Evolutionary conservation across 2,329 filamentous ascomycete genomes (phyloP).

Genomic region (Paracamarosporium sp.): DNA sequence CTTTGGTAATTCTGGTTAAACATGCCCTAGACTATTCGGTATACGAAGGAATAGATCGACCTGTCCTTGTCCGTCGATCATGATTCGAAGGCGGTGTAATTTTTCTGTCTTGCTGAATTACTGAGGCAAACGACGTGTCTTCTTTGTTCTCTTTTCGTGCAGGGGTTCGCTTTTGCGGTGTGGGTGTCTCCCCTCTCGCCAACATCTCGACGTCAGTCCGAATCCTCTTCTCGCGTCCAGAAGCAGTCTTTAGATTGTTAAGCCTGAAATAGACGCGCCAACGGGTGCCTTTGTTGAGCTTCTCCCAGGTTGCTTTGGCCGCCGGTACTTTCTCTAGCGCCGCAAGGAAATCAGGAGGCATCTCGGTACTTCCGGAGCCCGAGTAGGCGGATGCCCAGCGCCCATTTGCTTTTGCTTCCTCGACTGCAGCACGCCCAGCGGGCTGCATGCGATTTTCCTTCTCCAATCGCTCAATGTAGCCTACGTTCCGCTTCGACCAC

Average conservation of each 20-base stretch:
- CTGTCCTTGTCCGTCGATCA: background rate
- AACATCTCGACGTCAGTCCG: background rate
- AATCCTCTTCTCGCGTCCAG: background rate
- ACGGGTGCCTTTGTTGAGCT: slow-evolving; percentile 51
- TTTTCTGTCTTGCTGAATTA: background rate
- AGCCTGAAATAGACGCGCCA: background rate
- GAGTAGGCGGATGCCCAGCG: slow-evolving; percentile 66
- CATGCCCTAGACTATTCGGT: background rate
- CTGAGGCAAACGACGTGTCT: background rate
- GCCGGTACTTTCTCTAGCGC: slow-evolving; percentile 48
- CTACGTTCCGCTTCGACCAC: slow-evolving; percentile 68
- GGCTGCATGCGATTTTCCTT: slow-evolving; percentile 57
- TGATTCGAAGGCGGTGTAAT: background rate
- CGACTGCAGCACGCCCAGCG: slow-evolving; percentile 58
- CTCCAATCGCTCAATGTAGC: slow-evolving; percentile 55
- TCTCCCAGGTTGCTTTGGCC: slow-evolving; percentile 51
- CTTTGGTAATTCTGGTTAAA: background rate
- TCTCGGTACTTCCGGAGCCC: slow-evolving; percentile 54
- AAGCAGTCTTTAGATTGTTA: background rate
- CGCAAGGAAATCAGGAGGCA: slow-evolving; percentile 58
- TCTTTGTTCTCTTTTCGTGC: background rate
- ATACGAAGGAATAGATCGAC: background rate
- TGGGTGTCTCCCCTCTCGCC: background rate
- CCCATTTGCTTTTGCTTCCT: slow-evolving; percentile 64
- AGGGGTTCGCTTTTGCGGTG: background rate